A percentile compares a stretch with the other conserved stretches of the same genome.
Evolutionary conservation across 2,329 filamentous ascomycete genomes (phyloP).

Genomic region (Corinectria fuckeliana): DNA sequence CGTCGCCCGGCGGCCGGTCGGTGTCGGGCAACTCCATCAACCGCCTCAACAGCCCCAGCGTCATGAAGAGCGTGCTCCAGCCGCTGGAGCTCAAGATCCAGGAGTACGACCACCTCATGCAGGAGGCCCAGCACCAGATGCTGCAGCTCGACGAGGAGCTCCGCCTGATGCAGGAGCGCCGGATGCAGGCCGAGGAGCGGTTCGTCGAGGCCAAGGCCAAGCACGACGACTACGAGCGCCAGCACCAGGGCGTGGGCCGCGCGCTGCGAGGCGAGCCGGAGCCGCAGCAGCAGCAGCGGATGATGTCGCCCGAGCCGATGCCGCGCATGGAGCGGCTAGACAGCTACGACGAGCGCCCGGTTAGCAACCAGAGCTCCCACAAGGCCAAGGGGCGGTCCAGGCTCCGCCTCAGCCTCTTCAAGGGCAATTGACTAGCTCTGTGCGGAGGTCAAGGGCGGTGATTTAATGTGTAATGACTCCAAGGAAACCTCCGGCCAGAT

Average conservation of each 20-base stretch:
- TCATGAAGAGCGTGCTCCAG: conserved; percentile 51
- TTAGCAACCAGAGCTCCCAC: conserved; percentile 17
- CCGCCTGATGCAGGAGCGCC: conserved; percentile 32
- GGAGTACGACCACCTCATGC: conserved; percentile 52
- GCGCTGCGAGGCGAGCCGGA: conserved; percentile 15
- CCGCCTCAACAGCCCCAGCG: conserved; percentile 53
- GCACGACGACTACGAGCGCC: conserved; percentile 20
- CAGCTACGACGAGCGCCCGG: conserved; percentile 17
- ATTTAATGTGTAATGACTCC: conserved; percentile 17
- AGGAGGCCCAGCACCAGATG: conserved; percentile 50
- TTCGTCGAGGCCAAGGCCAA: conserved; percentile 18
- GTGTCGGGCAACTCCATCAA: conserved; percentile 41
- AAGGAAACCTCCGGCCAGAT: neutral
- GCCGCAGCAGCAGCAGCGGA: conserved; percentile 6
- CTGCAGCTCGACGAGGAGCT: conserved; percentile 52
- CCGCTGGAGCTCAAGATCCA: conserved; percentile 53
- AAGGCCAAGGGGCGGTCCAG: conserved; percentile 14
- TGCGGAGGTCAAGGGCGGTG: neutral
- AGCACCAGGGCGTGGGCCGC: conserved; percentile 14
- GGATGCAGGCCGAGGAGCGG: conserved; percentile 16
- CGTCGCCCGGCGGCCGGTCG: conserved; percentile 25
- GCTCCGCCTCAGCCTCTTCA: conserved; percentile 18
- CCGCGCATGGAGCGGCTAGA: conserved; percentile 16
- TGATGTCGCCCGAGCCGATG: conserved; percentile 13
- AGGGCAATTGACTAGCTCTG: conserved; percentile 15